These are phyloP conservation scores for Ceratocystis papillata DNA, from an alignment of 2,329 filamentous ascomycete genomes.

Conservation along the genomic window DNA sequence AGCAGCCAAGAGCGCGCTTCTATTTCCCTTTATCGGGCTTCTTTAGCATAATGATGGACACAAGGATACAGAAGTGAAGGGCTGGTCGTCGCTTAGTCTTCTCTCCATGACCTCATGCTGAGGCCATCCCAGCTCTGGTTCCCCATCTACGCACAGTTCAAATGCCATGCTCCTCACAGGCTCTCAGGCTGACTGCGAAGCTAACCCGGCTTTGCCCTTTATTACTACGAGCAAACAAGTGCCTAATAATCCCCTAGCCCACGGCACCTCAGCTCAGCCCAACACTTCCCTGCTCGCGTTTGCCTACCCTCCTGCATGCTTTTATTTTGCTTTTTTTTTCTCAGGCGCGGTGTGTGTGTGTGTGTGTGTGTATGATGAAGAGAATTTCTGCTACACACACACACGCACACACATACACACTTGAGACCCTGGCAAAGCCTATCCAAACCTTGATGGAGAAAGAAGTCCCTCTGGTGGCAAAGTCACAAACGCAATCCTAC, in stretches of 20 bases:
- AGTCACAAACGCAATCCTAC: not conserved
- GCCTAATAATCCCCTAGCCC: not conserved
- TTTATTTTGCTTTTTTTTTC: not conserved
- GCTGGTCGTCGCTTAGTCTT: not conserved
- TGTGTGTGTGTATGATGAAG: not conserved
- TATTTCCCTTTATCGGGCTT: not conserved
- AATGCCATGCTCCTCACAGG: too few species aligned
- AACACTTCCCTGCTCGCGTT: not conserved
- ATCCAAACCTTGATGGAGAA: not conserved
- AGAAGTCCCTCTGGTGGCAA: conserved; percentile 4
- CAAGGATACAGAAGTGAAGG: too few species aligned
- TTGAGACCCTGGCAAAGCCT: not conserved
- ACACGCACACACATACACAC: not conserved
- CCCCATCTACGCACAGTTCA: too few species aligned
- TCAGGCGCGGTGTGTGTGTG: not conserved
- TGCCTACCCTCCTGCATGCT: not conserved
- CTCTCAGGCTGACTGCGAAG: too few species aligned
- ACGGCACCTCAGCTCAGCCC: not conserved
- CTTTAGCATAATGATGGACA: not conserved
- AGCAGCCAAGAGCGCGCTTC: not conserved
- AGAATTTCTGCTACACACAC: not conserved
- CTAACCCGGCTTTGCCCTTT: not conserved
- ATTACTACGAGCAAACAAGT: not conserved
- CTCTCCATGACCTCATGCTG: conserved; percentile 2
- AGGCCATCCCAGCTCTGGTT: not conserved